These are phyloP conservation scores for Aspergillus thermomutatus DNA, from an alignment of 2,329 filamentous ascomycete species.

Conservation along the genomic window DNA sequence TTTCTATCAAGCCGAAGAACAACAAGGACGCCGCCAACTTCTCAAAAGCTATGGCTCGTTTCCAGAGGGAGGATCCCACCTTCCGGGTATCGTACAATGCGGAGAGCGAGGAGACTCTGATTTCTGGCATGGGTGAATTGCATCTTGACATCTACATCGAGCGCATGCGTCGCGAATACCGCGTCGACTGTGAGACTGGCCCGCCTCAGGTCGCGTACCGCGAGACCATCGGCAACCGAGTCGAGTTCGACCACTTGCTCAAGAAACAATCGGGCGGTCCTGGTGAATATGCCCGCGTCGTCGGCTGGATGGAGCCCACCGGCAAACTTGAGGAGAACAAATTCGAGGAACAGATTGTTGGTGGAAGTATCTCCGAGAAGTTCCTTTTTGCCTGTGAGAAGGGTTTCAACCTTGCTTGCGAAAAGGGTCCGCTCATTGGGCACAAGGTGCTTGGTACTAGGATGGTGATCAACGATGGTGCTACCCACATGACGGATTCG, in stretches of 20 bases:
- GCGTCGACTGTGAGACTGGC: constrained; percentile 91
- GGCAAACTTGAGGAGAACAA: constrained; percentile 68
- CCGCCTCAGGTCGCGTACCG: constrained; percentile 96
- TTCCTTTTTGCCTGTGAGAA: constrained; percentile 93
- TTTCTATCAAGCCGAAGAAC: constrained; percentile 95
- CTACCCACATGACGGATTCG: constrained; percentile 96
- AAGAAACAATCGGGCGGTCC: constrained; percentile 95
- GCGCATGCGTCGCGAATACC: constrained; percentile 94
- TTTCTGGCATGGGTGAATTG: constrained; percentile 96
- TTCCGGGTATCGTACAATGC: constrained; percentile 91
- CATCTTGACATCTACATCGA: constrained; percentile 98
- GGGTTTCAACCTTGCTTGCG: constrained; percentile 79
- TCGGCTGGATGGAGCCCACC: constrained; percentile 86
- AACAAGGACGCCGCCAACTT: constrained; percentile 91
- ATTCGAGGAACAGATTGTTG: constrained; percentile 83
- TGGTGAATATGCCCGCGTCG: constrained; percentile 90
- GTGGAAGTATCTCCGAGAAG: constrained; percentile 92
- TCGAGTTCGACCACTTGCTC: constrained; percentile 87
- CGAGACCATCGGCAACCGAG: constrained; percentile 78
- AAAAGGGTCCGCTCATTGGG: constrained; percentile 85
- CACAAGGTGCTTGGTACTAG: constrained; percentile 85
- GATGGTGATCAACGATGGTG: constrained; percentile 95
- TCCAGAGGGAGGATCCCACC: constrained; percentile 96
- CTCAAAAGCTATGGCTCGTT: constrained; percentile 97
- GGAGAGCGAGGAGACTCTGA: constrained; percentile 95